Evolutionary conservation across 208 protist species (phyloP).

Genomic region (Acanthamoeba quina): DNA sequence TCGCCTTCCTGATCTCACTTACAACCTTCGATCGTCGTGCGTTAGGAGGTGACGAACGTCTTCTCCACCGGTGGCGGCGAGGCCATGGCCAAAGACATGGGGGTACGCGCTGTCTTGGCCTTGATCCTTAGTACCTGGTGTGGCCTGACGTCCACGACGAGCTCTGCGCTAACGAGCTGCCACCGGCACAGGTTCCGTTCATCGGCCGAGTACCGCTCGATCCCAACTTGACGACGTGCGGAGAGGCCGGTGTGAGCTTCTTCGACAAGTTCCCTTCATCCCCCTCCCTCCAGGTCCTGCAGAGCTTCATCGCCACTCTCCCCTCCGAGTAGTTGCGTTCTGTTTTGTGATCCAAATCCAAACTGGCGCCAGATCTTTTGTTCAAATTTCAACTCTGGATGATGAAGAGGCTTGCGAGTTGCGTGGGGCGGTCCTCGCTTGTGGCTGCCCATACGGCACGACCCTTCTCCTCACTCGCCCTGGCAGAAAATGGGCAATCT

Average conservation of each 20-base stretch:
- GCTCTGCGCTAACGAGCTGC: background rate
- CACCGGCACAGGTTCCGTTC: slow-evolving; percentile 76
- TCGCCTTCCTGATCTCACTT: too few species aligned
- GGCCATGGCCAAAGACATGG: slow-evolving; percentile 19
- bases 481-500: too few species aligned
- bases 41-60: background rate
- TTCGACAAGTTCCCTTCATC: background rate
- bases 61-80: slow-evolving; percentile 58
- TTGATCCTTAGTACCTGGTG: background rate
- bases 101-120: background rate
- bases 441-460: too few species aligned
- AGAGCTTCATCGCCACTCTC: background rate
- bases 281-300: background rate
- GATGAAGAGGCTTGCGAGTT: too few species aligned
- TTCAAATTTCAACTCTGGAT: background rate
- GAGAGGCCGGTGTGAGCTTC: slow-evolving; percentile 78
- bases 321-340: background rate
- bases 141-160: too few species aligned
- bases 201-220: slow-evolving; percentile 90
- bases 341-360: too few species aligned
- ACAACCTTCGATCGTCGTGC: too few species aligned
- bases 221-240: slow-evolving; percentile 81
- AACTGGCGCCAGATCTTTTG: too few species aligned
- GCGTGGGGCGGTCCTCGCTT: background rate
- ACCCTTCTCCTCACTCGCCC: too few species aligned